Evolutionary conservation across 2,329 filamentous ascomycete genomes (phyloP).

Genomic region (Claviceps paspali): DNA sequence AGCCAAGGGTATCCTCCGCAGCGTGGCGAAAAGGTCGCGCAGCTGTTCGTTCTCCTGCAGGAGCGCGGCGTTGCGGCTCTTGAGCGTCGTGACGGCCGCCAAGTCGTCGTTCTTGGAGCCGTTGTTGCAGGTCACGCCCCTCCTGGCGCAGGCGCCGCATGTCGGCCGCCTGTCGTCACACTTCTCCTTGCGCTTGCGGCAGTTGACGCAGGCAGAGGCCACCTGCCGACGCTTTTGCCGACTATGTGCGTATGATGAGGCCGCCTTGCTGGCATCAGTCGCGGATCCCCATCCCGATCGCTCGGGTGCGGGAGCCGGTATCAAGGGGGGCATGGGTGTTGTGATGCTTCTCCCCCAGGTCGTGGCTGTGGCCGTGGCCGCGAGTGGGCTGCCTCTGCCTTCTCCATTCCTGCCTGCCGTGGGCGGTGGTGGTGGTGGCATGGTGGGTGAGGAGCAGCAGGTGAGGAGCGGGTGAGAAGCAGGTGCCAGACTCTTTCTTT

Average conservation of each 20-base stretch:
- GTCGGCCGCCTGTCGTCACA: constrained; percentile 5
- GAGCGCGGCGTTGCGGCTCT: constrained; percentile 4
- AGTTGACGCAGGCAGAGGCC: constrained; percentile 4
- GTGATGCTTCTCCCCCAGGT: too few species aligned
- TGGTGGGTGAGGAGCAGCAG: too few species aligned
- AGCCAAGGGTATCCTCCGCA: constrained; percentile 3
- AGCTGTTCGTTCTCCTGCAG: constrained; percentile 8
- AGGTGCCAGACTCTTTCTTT: too few species aligned
- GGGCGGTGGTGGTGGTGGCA: too few species aligned
- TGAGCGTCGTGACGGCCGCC: background rate
- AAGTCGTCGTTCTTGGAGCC: constrained; percentile 1
- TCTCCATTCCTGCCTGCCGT: too few species aligned
- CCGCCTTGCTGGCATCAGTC: background rate
- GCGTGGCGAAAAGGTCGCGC: constrained; percentile 6
- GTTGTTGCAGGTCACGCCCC: constrained; percentile 5
- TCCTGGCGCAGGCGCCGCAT: constrained; percentile 4
- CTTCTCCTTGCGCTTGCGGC: constrained; percentile 5
- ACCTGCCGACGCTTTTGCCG: constrained; percentile 6
- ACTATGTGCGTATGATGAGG: too few species aligned
- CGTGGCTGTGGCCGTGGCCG: too few species aligned
- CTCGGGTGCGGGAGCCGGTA: background rate
- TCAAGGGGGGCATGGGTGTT: constrained; percentile 1
- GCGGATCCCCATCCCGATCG: too few species aligned
- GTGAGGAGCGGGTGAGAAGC: too few species aligned
- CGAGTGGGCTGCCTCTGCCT: too few species aligned